Conservation (phyloP, 345 rosid genomes). For the Abelmoschus esculentus region DNA sequence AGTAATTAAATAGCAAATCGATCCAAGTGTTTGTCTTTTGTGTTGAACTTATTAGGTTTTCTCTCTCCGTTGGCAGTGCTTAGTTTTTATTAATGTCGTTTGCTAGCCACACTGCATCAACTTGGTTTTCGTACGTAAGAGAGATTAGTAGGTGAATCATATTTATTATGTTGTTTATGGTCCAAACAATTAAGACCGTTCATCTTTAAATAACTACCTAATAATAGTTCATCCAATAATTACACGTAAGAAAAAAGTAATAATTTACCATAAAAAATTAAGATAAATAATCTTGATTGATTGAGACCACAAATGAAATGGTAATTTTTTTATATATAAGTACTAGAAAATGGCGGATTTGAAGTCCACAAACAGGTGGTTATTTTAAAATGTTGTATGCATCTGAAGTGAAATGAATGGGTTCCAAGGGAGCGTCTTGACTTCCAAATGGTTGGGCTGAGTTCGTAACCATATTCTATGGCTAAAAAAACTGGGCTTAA, state of each 20-base stretch:
- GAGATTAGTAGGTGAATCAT: no score
- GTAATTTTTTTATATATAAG: no score
- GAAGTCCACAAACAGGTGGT: background rate
- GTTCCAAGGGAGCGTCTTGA: no score
- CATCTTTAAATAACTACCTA: no score
- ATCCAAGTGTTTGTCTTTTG: slow-evolving; percentile 1
- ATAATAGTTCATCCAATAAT: no score
- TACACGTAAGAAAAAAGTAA: no score
- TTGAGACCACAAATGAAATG: no score
- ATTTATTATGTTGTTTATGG: no score
- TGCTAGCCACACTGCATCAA: background rate
- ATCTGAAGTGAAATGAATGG: background rate
- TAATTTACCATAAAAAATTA: no score
- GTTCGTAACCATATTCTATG: no score
- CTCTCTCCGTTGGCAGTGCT: background rate
- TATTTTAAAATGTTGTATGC: background rate
- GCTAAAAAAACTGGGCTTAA: background rate
- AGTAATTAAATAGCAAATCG: background rate
- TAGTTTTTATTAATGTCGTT: background rate
- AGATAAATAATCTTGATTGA: no score
- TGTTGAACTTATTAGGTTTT: background rate
- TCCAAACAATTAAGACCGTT: no score
- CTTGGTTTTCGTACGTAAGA: background rate
- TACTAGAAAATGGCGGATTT: background rate
- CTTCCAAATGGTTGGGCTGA: background rate